Base-by-base conservation (phyloP, 2,329 filamentous ascomycete species). In the Colletotrichum sojae region DNA sequence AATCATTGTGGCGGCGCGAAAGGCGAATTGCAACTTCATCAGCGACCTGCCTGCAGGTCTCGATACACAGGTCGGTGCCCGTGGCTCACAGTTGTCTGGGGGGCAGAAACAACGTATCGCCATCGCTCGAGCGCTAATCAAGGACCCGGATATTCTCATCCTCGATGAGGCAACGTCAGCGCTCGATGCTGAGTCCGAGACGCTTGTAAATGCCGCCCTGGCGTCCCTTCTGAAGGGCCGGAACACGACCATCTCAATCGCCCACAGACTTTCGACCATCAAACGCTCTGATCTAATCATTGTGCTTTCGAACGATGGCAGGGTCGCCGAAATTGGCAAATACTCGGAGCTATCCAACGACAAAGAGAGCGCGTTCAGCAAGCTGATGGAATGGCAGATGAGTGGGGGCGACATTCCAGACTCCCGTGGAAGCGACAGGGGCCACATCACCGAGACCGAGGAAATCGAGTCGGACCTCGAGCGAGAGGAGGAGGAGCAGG, bases 381-480 rank as follows among this genome's bases (percentile, higher is more conserved):
- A 92, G 82, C 85, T 99, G 61, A 99, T 99, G 96, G 95, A 98
- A 81, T 98, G 95, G 95, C 96, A 99, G 82, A 93, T 98, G 89
- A 96, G 88, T 75, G 95, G 95, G 13, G 92, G 92, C 9, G 94
- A 97, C 64, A 76, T 85, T 9, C 79, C 84, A 0, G 78, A 85
- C 4, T 61, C 67, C 45, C 64, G 68, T 5, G 46, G 63, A 8
- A 52, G 51, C 36, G 82, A 83, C 40, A 76, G 70, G 55, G 78
- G 79, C 4, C 79, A 83, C 67, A 83, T 88, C 49, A 84, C 83
- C 0, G 86, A 89, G 75, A 79, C 75, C 5, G 86, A 89, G 75
- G 84, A 85, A 74, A 82, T 88, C 25, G 84, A 86, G 73, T 82
- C 84, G 67, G 83, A 85, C 25, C 75, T 85, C 36, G 82, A 84